A percentile compares a stretch with the other conserved stretches of the same genome.
Evolutionary conservation across 306 rosid genomes (phyloP).

Genomic region (Carpinus viminea): DNA sequence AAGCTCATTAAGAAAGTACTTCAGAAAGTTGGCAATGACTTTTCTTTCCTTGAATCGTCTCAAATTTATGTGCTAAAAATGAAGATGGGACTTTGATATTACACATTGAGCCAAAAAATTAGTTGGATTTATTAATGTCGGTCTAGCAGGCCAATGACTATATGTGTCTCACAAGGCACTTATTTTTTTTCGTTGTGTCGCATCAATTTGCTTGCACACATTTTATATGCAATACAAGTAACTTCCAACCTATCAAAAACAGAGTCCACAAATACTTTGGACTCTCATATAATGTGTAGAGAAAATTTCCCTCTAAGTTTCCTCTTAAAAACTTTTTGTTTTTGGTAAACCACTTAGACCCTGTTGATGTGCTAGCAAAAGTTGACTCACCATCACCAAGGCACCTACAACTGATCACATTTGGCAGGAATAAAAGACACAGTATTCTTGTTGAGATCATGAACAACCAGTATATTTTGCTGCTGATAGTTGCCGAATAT

Average conservation of each 20-base stretch:
- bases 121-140: neutral
- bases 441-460: constrained; percentile 40
- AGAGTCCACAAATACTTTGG: too few relatives aligned
- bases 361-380: neutral
- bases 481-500: constrained; percentile 36
- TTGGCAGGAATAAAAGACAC: constrained; percentile 46
- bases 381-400: neutral
- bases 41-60: neutral
- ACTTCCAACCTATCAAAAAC: too few relatives aligned
- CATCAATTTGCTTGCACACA: neutral
- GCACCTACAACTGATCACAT: constrained; percentile 30
- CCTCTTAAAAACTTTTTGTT: too few relatives aligned
- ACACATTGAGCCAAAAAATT: neutral
- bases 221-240: too few relatives aligned
- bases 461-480: constrained; percentile 47
- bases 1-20: neutral
- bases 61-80: neutral
- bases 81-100: neutral
- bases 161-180: too few relatives aligned
- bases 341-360: neutral
- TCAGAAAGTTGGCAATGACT: neutral
- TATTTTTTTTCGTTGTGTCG: too few relatives aligned
- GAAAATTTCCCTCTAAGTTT: neutral
- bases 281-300: too few relatives aligned
- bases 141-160: neutral